Evolutionary conservation across 2,329 filamentous ascomycete genomes (phyloP), one percentile per base, ranked within the genome.

Genomic region (Pseudovirgaria hyperparasitica): DNA sequence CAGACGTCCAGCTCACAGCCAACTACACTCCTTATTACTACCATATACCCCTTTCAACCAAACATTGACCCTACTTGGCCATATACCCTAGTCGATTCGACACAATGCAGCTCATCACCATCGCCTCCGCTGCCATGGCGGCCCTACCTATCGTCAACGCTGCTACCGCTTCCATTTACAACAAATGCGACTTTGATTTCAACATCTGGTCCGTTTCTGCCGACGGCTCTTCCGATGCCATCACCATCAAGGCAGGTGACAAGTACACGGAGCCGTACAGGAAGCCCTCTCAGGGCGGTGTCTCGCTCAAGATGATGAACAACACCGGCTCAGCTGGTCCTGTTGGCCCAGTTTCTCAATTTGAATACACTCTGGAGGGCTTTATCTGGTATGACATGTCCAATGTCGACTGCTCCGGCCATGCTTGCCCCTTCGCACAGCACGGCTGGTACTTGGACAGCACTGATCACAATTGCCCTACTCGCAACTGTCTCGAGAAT

Each of bases 261-360:
- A 35, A 24, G 14, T 55, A 53, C 36, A 33, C 35, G 12, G 51
- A 57, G 41, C 45, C 45, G 36, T 48, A 45, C 36, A 22, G 39
- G 9, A 19, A 37, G 12, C 19, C 39, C 19, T 20, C 20, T 16
- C 33, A 38, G 16, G 32, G 36, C 23, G 54, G 52, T 30, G 38
- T 54, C 9, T 58, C 54, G 4, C 45, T 58, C 39, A 58, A 58
- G 41, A 29, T 58, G 17, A 49, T 50, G n/a, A 54, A 51, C 38
- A 34, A 30, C 5, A 15, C 41, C 8, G 7, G 42, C 16, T 51
- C 46, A 44, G 45, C 42, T 22, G 37, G 36, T 9, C 15, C 15
- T n/a, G n/a, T n/a, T n/a, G n/a, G n/a, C n/a, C n/a, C n/a, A n/a
- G n/a, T n/a, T n/a, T n/a, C n/a, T n/a, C n/a, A n/a, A n/a, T n/a